Percentiles rank a stretch among this genome's conserved stretches.
Evolutionary conservation across 768 basidiomycete species (phyloP).

Genomic region (Tephrocybe sp.): DNA sequence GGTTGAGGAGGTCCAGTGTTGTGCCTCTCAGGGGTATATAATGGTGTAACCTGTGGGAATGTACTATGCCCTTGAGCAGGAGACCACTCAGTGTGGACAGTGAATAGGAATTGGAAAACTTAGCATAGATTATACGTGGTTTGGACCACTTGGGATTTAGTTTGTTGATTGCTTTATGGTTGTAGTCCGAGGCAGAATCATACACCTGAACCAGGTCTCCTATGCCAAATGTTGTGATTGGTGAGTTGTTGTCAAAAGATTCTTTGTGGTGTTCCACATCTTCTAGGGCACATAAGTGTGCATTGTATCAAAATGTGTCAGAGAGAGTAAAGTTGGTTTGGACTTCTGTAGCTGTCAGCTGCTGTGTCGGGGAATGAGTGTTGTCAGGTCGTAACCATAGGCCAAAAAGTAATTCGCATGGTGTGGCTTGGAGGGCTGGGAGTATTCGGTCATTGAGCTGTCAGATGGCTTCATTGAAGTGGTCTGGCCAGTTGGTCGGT

Average conservation of each 20-base stretch:
- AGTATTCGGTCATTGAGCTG: constrained; percentile 22
- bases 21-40: constrained; percentile 3
- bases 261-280: background rate
- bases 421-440: constrained; percentile 23
- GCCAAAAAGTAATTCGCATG: constrained; percentile 27
- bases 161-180: constrained; percentile 2
- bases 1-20: background rate
- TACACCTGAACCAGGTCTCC: constrained; percentile 4
- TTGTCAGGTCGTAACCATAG: background rate
- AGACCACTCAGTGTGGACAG: background rate
- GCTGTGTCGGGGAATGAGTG: background rate
- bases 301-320: background rate
- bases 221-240: background rate
- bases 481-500: constrained; percentile 29
- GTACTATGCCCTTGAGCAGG: constrained; percentile 4
- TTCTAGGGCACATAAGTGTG: constrained; percentile 1
- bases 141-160: constrained; percentile 3
- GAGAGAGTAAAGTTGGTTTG: background rate
- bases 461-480: constrained; percentile 27
- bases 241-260: constrained; percentile 4
- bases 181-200: constrained; percentile 1
- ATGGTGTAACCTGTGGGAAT: background rate
- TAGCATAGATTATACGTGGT: constrained; percentile 4
- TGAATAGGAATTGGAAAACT: constrained; percentile 5
- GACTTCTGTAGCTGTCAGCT: background rate